A percentile compares a stretch with the other conserved stretches of the same genome.
Conservation (phyloP, 495 filamentous ascomycete genomes). For the Lasiosphaeria ovina region DNA sequence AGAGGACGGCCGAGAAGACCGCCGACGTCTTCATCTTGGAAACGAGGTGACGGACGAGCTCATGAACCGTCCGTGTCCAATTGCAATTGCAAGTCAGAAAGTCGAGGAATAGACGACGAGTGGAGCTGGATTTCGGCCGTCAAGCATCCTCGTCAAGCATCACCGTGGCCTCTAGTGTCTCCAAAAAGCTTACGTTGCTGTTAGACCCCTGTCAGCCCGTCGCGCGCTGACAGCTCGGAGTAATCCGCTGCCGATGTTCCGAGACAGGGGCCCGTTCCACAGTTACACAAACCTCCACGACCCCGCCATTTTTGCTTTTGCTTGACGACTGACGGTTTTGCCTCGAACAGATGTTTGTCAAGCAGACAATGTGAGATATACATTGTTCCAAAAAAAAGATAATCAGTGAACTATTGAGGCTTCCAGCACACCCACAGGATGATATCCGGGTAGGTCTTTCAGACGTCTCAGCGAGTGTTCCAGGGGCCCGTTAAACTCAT, state of each 20-base stretch:
- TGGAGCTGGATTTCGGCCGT: slow-evolving; percentile 12
- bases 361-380: too few species aligned
- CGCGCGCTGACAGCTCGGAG: slow-evolving; percentile 10
- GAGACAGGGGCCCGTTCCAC: not conserved
- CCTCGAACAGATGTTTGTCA: too few species aligned
- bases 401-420: too few species aligned
- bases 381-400: too few species aligned
- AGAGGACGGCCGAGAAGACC: slow-evolving; percentile 48
- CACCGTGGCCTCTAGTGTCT: slow-evolving; percentile 33
- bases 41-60: slow-evolving; percentile 30
- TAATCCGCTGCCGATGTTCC: not conserved
- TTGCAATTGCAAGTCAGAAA: slow-evolving; percentile 2
- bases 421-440: too few species aligned
- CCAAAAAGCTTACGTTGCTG: slow-evolving; percentile 43
- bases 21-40: slow-evolving; percentile 56
- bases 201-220: slow-evolving; percentile 25
- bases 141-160: slow-evolving; percentile 22
- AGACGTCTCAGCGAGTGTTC: too few species aligned
- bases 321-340: too few species aligned
- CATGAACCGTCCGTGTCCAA: slow-evolving; percentile 32
- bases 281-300: not conserved
- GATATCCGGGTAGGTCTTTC: too few species aligned
- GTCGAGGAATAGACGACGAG: slow-evolving; percentile 7
- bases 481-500: too few species aligned
- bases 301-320: too few species aligned